Evolutionary conservation across 2,329 filamentous ascomycete genomes (phyloP).

Genomic region (Pseudomassariella vexata): DNA sequence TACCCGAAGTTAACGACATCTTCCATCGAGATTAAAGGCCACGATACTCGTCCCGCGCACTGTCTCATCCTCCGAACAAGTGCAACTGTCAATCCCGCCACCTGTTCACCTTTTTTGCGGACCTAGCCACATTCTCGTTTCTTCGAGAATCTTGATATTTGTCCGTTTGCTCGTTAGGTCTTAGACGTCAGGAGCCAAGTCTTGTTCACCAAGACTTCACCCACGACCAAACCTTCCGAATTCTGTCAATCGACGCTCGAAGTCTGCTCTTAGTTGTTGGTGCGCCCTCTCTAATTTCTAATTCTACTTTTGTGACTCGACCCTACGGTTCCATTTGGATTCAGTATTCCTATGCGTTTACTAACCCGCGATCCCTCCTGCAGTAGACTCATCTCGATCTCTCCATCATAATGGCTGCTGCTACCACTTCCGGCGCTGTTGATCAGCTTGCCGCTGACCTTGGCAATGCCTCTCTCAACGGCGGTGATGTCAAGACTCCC

Average conservation of each 20-base stretch:
- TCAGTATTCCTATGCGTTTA: too few species aligned
- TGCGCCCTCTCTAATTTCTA: slow-evolving; percentile 1
- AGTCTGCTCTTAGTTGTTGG: slow-evolving; percentile 4
- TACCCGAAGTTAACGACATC: slow-evolving; percentile 10
- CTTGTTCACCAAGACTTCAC: slow-evolving; percentile 5
- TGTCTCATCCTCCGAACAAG: too few species aligned
- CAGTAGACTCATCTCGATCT: slow-evolving; percentile 13
- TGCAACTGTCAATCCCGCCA: too few species aligned
- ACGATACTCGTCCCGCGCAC: slow-evolving; percentile 8
- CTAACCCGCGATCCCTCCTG: slow-evolving; percentile 8
- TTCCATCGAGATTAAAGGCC: slow-evolving; percentile 11
- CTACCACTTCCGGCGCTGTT: slow-evolving; percentile 56
- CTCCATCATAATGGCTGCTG: slow-evolving; percentile 49
- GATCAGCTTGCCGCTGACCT: slow-evolving; percentile 79
- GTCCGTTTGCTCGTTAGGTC: too few species aligned
- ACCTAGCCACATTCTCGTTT: neutral
- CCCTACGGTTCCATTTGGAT: too few species aligned
- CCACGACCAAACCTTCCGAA: neutral
- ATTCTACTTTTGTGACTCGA: too few species aligned
- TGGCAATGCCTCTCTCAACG: slow-evolving; percentile 64
- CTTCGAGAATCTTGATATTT: neutral
- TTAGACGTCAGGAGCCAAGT: slow-evolving; percentile 2
- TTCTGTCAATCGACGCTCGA: slow-evolving; percentile 2
- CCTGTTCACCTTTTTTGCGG: too few species aligned
- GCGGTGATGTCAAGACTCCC: slow-evolving; percentile 59